These are phyloP conservation scores for Xerophyta viscosa DNA, from an alignment of 106 monocot genomes.

Conservation along the genomic window DNA sequence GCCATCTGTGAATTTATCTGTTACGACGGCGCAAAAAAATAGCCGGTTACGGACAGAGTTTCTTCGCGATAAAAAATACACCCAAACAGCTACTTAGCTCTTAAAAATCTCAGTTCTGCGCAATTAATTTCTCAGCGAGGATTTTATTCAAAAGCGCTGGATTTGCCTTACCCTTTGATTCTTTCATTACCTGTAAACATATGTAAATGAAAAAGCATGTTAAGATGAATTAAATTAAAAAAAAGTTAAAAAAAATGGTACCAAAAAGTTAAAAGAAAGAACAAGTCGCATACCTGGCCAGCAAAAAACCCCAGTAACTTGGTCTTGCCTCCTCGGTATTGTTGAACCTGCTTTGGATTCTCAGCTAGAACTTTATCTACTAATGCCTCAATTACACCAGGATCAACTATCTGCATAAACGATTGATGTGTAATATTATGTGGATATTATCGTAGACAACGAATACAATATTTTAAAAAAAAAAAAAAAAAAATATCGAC, in stretches of 20 bases:
- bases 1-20: too few species aligned
- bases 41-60: too few species aligned
- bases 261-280: not conserved
- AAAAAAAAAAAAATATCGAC: not conserved
- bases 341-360: conserved; percentile 90
- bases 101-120: conserved; percentile 23
- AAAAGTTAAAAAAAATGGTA: not conserved
- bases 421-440: not conserved
- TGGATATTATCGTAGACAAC: not conserved
- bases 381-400: conserved; percentile 66
- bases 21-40: too few species aligned
- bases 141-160: conserved; percentile 79
- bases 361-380: conserved; percentile 69
- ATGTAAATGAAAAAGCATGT: not conserved
- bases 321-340: conserved; percentile 79
- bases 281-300: conserved; percentile 55
- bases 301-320: conserved; percentile 90
- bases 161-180: conserved; percentile 95
- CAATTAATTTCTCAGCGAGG: conserved; percentile 70
- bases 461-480: not conserved
- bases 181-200: conserved; percentile 73
- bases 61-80: too few species aligned
- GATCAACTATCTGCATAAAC: conserved; percentile 44
- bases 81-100: too few species aligned
- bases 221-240: not conserved